Base-by-base conservation (phyloP, 1,284 basidiomycete genomes). In the Ustilago trichophora region DNA sequence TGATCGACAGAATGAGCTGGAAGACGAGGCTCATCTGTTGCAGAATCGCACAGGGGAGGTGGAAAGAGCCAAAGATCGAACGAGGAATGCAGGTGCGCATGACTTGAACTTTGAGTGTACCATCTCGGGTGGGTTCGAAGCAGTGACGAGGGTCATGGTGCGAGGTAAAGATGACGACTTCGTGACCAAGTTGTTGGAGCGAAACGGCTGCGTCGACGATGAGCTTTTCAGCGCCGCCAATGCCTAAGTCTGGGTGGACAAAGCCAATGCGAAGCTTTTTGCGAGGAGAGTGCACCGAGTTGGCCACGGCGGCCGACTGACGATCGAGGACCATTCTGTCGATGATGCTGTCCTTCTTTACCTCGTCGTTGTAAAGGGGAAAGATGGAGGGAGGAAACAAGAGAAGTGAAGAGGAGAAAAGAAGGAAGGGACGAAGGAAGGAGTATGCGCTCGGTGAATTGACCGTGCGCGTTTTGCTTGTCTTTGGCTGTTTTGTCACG, bases 221-320 rank as follows among this genome's bases (percentile, higher is more conserved):
- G 9, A 98, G 86, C 37, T 93, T 86, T 82, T 98, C 95, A 1
- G 95, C 95, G 12, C 95, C 95, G 91, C 94, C 94, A 49, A 97
- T 95, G 46, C 94, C 94, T 4, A 97, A 85, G 84, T 98, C 94
- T 21, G 94, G 94, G 81, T 98, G 94, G 51, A 97, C 85, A 83
- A 97, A 94, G 3, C 90, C 93, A 63, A 98, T 85, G 13, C 85
- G 66, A 9, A 77, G 60, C 46, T 67, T 70, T 33, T 60, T 70
- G 35, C 42, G 49, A 3, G 67, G 67, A 18, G 66, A 69, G 34
- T 69, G 59, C 22, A 64, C 48, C 51, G 66, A 58, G 40, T 58
- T 67, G 52, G 57, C 64, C 32, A 67, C 64, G 3, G 56, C 56
- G 26, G 57, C 64, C 49, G 64, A 67, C 18, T 66, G 63, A 6